phyloP scores from a whole-genome alignment of 1,139 yeast species.

The Hyphopichia burtonii region DNA sequence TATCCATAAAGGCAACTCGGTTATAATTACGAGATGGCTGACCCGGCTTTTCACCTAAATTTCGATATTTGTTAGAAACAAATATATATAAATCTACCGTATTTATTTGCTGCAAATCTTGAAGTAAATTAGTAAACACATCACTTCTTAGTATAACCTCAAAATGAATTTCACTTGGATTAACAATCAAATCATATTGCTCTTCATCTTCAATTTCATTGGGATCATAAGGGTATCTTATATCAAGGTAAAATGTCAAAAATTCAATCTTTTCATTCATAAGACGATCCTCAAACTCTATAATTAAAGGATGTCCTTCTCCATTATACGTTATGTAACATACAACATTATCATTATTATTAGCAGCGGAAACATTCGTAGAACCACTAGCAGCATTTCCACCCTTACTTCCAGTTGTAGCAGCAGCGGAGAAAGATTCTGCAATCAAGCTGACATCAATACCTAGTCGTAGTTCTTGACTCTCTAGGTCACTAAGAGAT shows the following conservation, averaged over 20 bases:
- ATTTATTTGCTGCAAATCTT: constrained; percentile 64
- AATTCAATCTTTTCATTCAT: constrained; percentile 74
- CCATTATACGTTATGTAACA: constrained; percentile 48
- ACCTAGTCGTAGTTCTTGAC: constrained; percentile 31
- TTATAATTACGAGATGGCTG: not conserved
- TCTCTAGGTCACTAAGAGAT: constrained; percentile 5
- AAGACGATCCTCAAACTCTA: constrained; percentile 69
- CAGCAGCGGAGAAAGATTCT: constrained; percentile 34
- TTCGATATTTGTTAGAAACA: constrained; percentile 21
- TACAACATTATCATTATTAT: constrained; percentile 16
- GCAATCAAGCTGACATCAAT: constrained; percentile 36
- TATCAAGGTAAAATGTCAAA: constrained; percentile 52
- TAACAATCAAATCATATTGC: constrained; percentile 30
- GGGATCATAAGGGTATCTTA: constrained; percentile 30
- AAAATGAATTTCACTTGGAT: constrained; percentile 49
- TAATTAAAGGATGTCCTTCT: constrained; percentile 61
- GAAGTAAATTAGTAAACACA: constrained; percentile 60
- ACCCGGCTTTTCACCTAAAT: constrained; percentile 10
- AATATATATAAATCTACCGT: constrained; percentile 61
- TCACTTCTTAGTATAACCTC: constrained; percentile 71
- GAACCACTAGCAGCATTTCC: constrained; percentile 6
- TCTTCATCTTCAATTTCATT: constrained; percentile 19
- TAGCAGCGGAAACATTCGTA: not conserved
- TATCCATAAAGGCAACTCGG: constrained; percentile 13
- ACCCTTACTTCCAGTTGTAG: constrained; percentile 11